Evolutionary conservation across 2,329 filamentous ascomycete genomes (phyloP).

Genomic region (Hypocreales sp.): DNA sequence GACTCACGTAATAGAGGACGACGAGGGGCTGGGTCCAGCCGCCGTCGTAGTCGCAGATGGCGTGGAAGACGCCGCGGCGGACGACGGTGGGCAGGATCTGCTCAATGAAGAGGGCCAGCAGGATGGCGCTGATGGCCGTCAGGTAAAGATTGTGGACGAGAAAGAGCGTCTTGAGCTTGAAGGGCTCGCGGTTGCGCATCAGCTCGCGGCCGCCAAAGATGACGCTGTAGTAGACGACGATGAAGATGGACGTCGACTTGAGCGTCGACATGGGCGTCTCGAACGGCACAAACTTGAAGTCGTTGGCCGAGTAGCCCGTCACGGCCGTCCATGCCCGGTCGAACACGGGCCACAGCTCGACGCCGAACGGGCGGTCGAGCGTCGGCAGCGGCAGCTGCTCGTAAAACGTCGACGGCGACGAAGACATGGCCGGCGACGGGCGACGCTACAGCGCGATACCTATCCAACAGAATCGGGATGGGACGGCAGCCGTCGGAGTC

Average conservation of each 20-base stretch:
- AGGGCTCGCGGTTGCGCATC: slow-evolving; percentile 75
- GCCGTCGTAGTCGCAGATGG: slow-evolving; percentile 67
- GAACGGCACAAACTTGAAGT: slow-evolving; percentile 73
- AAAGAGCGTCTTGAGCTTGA: slow-evolving; percentile 81
- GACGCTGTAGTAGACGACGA: slow-evolving; percentile 79
- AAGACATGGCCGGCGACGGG: slow-evolving; percentile 16
- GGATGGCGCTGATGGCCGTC: slow-evolving; percentile 65
- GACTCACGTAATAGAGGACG: slow-evolving; percentile 84
- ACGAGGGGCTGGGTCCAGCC: slow-evolving; percentile 92
- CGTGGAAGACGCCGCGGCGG: slow-evolving; percentile 70
- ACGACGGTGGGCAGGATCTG: slow-evolving; percentile 74
- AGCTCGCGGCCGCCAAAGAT: slow-evolving; percentile 86
- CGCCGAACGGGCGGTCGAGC: slow-evolving; percentile 81
- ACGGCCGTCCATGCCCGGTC: slow-evolving; percentile 66
- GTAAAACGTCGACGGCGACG: slow-evolving; percentile 28
- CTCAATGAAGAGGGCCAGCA: slow-evolving; percentile 79
- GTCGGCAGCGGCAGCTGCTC: slow-evolving; percentile 55
- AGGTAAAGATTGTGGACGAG: slow-evolving; percentile 95
- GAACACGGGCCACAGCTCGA: slow-evolving; percentile 90
- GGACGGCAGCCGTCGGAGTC: no score
- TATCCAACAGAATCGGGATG: no score
- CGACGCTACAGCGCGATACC: no score
- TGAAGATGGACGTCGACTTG: slow-evolving; percentile 63
- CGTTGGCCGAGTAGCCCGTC: slow-evolving; percentile 66
- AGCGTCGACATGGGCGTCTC: slow-evolving; percentile 83